Percentiles rank a stretch among this genome's conserved stretches.
These are phyloP conservation scores for Phytophthora melonis DNA, from an alignment of 352 stramenopile species.

Conservation along the genomic window DNA sequence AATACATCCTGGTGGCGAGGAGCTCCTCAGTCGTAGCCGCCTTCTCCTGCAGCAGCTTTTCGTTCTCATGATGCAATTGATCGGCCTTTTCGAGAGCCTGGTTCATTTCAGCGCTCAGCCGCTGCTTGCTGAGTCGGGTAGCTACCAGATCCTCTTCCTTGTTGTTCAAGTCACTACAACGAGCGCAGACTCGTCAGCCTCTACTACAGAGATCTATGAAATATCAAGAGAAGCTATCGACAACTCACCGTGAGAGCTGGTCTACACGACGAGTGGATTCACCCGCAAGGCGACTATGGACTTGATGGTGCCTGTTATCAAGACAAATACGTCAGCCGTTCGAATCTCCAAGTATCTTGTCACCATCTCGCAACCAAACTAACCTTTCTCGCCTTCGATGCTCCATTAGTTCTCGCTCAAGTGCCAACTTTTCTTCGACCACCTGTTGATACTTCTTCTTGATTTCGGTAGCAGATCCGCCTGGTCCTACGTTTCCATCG, in stretches of 20 bases:
- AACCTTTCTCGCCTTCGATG: conserved; percentile 71
- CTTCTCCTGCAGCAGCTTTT: conserved; percentile 72
- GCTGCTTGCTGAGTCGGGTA: conserved; percentile 58
- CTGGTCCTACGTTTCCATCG: conserved; percentile 10
- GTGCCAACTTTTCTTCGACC: conserved; percentile 64
- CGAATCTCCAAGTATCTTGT: background rate
- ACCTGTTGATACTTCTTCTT: conserved; percentile 75
- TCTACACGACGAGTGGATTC: conserved; percentile 77
- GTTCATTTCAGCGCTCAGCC: conserved; percentile 63
- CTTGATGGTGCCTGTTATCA: conserved; percentile 59
- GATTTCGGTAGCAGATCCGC: conserved; percentile 46
- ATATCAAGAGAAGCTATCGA: background rate
- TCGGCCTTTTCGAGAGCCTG: conserved; percentile 66
- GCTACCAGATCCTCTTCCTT: conserved; percentile 67
- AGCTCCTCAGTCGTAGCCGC: conserved; percentile 68
- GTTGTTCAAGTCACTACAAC: conserved; percentile 54
- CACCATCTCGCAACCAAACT: background rate
- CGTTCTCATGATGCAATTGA: conserved; percentile 68
- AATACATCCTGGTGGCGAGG: conserved; percentile 71
- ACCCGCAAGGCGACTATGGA: conserved; percentile 67
- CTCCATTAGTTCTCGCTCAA: conserved; percentile 66
- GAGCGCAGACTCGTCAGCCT: background rate
- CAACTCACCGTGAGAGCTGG: conserved; percentile 60
- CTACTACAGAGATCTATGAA: background rate
- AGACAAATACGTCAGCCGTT: background rate